These are phyloP conservation scores for Vigna mungo DNA, from an alignment of 306 rosid species.

Conservation along the genomic window DNA sequence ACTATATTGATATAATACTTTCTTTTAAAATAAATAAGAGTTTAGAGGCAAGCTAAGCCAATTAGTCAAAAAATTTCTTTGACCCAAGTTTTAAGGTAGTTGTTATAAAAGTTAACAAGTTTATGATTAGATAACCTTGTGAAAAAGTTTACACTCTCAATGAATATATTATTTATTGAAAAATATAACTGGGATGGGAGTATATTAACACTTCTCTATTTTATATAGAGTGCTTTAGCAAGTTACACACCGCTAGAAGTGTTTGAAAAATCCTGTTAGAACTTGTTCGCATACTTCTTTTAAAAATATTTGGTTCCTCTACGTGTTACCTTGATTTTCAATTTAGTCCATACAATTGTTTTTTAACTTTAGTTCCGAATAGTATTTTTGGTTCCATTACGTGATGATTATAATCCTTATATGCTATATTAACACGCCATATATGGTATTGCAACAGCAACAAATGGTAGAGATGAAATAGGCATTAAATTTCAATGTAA, in stretches of 20 bases:
- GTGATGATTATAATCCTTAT: not conserved
- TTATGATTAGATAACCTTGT: not conserved
- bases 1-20: not conserved
- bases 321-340: not conserved
- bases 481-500: conserved; percentile 9
- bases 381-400: not conserved
- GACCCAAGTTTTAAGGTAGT: not conserved
- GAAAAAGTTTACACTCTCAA: not conserved
- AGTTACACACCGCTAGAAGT: not conserved
- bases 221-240: not conserved
- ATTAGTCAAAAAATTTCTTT: not conserved
- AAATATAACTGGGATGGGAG: not conserved
- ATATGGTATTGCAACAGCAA: not conserved
- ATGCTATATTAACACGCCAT: not conserved
- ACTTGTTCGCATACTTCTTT: not conserved
- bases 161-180: not conserved
- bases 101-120: not conserved
- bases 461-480: not conserved
- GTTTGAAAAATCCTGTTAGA: not conserved
- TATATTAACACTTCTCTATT: not conserved
- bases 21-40: not conserved
- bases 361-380: not conserved
- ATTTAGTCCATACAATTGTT: not conserved
- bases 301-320: not conserved
- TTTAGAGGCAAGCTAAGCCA: not conserved